Percentiles rank a stretch among this genome's conserved stretches.
Conservation (phyloP, 1,284 basidiomycete genomes). For the Mycena sp. region DNA sequence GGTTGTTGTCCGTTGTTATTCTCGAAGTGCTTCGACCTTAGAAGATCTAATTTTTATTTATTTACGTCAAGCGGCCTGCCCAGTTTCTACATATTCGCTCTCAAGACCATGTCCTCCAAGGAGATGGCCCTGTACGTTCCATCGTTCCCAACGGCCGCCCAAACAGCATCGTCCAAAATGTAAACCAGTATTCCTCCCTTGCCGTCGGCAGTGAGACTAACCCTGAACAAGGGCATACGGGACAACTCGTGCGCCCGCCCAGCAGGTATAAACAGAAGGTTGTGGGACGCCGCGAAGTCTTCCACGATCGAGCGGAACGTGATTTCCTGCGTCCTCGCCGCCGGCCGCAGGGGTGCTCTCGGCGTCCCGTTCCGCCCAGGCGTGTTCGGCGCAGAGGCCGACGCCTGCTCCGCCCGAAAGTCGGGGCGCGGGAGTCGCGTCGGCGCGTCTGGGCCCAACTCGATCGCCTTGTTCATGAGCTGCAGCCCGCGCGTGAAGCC, state of each 20-base stretch:
- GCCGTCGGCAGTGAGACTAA: conserved; percentile 82
- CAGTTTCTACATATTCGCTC: conserved; percentile 53
- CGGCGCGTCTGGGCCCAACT: conserved; percentile 80
- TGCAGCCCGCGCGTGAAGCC: conserved; percentile 90
- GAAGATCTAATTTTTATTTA: no score
- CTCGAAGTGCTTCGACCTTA: no score
- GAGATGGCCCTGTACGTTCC: conserved; percentile 70
- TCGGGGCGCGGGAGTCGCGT: conserved; percentile 74
- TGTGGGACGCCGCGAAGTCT: conserved; percentile 83
- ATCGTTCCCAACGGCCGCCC: conserved; percentile 64
- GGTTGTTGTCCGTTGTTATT: not conserved
- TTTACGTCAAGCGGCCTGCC: no score
- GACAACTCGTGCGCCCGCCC: conserved; percentile 84
- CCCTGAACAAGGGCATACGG: conserved; percentile 87
- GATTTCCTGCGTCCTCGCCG: conserved; percentile 74
- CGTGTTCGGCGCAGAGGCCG: conserved; percentile 39
- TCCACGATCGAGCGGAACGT: conserved; percentile 94
- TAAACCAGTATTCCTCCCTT: conserved; percentile 88
- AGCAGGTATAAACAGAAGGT: conserved; percentile 89
- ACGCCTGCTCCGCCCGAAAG: conserved; percentile 52
- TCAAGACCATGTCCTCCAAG: conserved; percentile 75
- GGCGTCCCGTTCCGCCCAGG: conserved; percentile 26
- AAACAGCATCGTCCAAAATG: conserved; percentile 89
- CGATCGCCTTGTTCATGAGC: conserved; percentile 93
- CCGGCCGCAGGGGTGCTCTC: conserved; percentile 42